Conservation (phyloP, 306 rosid species). For the Cicer bijugum region DNA sequence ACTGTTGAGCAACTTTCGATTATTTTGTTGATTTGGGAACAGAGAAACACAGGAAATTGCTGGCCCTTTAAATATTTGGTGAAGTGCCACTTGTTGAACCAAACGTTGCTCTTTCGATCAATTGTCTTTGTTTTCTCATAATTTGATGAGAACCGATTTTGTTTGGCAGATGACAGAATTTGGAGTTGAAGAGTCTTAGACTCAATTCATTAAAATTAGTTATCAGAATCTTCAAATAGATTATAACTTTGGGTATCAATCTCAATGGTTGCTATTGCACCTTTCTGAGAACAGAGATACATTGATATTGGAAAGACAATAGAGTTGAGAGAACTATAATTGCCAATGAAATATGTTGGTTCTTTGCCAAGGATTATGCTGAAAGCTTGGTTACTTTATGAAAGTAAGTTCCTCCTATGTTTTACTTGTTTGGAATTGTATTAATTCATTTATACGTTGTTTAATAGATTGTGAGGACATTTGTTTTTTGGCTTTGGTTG, state of each 20-base stretch:
- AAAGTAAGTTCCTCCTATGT: neutral
- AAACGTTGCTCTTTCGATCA: neutral
- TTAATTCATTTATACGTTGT: neutral
- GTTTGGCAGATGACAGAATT: neutral
- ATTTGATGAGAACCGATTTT: neutral
- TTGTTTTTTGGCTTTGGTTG: neutral
- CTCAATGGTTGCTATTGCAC: neutral
- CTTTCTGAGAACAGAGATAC: neutral
- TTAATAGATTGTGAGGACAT: neutral
- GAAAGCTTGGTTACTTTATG: neutral
- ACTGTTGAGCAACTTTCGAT: neutral
- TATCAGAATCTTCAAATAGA: neutral
- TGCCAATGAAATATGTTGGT: neutral
- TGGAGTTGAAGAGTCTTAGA: constrained; percentile 10
- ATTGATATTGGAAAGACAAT: neutral
- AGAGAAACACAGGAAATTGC: neutral
- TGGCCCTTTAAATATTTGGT: neutral
- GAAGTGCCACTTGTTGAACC: neutral
- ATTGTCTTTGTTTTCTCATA: neutral
- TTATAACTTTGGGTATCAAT: neutral
- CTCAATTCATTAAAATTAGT: neutral
- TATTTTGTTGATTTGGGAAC: neutral
- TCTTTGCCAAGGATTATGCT: neutral
- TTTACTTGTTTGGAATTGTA: neutral
- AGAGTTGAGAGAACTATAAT: neutral